A percentile compares a stretch with the other conserved stretches of the same genome.
phyloP scores from a whole-genome alignment of 352 stramenopile species.

The Globisporangium solare region DNA sequence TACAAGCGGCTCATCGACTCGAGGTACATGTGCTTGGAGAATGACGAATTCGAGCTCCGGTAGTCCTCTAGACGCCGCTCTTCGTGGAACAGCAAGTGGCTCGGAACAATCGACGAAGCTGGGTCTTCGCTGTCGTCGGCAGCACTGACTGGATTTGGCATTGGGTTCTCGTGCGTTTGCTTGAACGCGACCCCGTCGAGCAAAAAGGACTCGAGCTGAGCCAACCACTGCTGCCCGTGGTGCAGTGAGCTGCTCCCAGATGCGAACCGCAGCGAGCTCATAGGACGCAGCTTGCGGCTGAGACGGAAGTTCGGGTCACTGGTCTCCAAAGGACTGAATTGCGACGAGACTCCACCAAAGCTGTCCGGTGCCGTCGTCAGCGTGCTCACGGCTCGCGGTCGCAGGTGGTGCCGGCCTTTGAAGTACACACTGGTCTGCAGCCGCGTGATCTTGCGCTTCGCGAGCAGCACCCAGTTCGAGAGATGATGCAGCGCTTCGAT shows the following conservation, averaged over 20 bases:
- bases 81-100: conserved; percentile 78
- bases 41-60: conserved; percentile 58
- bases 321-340: conserved; percentile 15
- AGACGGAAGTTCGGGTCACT: conserved; percentile 47
- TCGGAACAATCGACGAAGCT: conserved; percentile 24
- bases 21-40: conserved; percentile 87
- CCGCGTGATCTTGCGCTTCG: conserved; percentile 63
- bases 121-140: not conserved
- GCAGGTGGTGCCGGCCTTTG: conserved; percentile 20
- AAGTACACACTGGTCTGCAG: conserved; percentile 37
- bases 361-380: conserved; percentile 40
- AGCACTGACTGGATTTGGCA: not conserved
- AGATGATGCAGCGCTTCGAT: conserved; percentile 72
- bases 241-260: conserved; percentile 47
- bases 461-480: conserved; percentile 75
- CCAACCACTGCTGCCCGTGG: conserved; percentile 61
- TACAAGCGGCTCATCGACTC: conserved; percentile 80
- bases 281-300: conserved; percentile 70
- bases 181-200: conserved; percentile 53
- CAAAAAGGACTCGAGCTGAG: conserved; percentile 69
- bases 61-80: conserved; percentile 71
- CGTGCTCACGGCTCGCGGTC: conserved; percentile 36
- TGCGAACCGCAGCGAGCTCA: conserved; percentile 78
- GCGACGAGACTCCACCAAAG: conserved; percentile 1
- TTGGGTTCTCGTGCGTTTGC: not conserved